Conservation (phyloP, 306 rosid genomes). For the Ziziphus jujuba region DNA sequence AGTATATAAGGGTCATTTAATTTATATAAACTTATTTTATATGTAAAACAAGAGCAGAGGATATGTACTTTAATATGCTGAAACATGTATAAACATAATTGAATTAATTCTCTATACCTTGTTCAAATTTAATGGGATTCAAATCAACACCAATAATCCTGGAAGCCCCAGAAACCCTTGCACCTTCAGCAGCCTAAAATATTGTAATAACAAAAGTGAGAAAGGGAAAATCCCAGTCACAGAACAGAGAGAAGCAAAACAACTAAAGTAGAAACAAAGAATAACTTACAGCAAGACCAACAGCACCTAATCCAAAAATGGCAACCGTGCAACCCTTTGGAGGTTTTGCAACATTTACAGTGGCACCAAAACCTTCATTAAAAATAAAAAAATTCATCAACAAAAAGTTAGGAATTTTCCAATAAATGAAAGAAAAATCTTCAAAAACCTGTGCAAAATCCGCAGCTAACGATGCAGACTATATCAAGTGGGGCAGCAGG, state of each 20-base stretch:
- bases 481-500: constrained; percentile 90
- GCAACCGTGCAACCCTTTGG: constrained; percentile 75
- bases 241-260: background rate
- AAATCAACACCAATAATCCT: constrained; percentile 45
- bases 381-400: background rate
- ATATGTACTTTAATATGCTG: too few species aligned
- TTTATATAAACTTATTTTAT: too few species aligned
- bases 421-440: background rate
- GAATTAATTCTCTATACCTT: constrained; percentile 27
- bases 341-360: constrained; percentile 87
- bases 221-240: background rate
- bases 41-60: too few species aligned
- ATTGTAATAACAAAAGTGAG: background rate
- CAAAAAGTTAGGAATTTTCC: background rate
- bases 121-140: constrained; percentile 33
- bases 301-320: constrained; percentile 88
- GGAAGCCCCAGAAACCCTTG: constrained; percentile 37
- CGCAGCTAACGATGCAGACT: constrained; percentile 90
- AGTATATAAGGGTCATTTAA: background rate
- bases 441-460: constrained; percentile 72
- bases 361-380: constrained; percentile 87
- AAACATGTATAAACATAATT: background rate
- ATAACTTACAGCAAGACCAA: constrained; percentile 83
- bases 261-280: background rate
- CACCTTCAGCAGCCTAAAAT: constrained; percentile 31